phyloP scores from a whole-genome alignment of 441 rosid species.

The Adansonia grandidieri region DNA sequence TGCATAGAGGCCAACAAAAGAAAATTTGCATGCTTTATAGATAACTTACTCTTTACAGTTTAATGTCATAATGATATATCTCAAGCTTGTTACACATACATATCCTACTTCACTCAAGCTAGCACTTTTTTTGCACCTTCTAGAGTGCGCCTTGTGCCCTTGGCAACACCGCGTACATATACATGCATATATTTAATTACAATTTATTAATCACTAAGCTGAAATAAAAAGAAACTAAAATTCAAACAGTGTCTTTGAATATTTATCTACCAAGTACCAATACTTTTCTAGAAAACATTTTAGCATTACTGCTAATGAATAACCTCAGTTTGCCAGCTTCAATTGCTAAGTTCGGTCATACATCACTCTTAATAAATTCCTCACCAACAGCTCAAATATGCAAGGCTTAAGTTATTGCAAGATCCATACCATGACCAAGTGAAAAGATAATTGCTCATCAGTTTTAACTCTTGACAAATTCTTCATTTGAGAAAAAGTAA shows the following conservation, averaged over 20 bases:
- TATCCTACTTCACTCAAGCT: too few species aligned
- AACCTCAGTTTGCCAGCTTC: too few species aligned
- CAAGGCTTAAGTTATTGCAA: not conserved
- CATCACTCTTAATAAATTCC: not conserved
- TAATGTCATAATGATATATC: too few species aligned
- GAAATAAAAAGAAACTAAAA: not conserved
- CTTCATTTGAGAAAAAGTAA: not conserved
- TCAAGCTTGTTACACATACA: too few species aligned
- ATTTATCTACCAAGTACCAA: slow-evolving; percentile 6
- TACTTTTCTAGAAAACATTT: not conserved
- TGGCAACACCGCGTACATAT: not conserved
- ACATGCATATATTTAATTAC: not conserved
- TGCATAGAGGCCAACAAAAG: too few species aligned
- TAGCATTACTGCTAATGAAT: too few species aligned
- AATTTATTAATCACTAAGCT: not conserved
- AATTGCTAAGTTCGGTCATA: not conserved
- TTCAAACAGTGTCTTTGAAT: not conserved
- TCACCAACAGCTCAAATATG: not conserved
- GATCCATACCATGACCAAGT: not conserved
- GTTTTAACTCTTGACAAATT: not conserved
- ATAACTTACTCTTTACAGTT: too few species aligned
- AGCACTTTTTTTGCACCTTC: too few species aligned
- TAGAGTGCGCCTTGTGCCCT: too few species aligned
- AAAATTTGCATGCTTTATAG: too few species aligned
- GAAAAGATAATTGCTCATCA: not conserved